Evolutionary conservation across 1,284 basidiomycete species (phyloP).

Genomic region (Sphagnurus paluster): DNA sequence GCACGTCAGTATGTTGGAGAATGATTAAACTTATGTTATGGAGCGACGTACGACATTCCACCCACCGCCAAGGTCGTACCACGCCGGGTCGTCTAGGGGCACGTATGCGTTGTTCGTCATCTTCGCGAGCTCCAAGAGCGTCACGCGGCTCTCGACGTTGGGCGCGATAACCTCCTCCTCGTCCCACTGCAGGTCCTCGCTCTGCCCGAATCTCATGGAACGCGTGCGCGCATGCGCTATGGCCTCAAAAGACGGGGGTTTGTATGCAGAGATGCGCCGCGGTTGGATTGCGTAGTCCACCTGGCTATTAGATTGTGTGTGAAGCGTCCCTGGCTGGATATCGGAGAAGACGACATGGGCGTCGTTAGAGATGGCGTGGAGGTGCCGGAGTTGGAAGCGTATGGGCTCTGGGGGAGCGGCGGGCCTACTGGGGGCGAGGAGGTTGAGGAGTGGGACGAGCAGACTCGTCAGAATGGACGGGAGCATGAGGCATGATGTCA

Average conservation of each 20-base stretch:
- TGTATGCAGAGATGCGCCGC: constrained; percentile 40
- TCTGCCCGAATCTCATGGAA: constrained; percentile 51
- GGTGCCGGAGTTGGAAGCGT: constrained; percentile 64
- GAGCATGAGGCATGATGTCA: constrained; percentile 54
- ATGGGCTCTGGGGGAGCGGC: constrained; percentile 24
- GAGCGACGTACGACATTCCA: constrained; percentile 49
- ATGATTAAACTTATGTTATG: neutral
- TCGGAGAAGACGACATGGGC: constrained; percentile 66
- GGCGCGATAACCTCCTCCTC: constrained; percentile 62
- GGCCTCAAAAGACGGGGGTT: constrained; percentile 53
- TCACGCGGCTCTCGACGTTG: constrained; percentile 77
- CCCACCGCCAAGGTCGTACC: constrained; percentile 73
- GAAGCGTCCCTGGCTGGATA: constrained; percentile 29
- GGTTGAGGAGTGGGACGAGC: constrained; percentile 40
- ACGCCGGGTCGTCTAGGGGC: constrained; percentile 55
- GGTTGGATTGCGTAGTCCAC: constrained; percentile 38
- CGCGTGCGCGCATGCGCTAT: constrained; percentile 49
- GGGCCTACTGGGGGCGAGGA: constrained; percentile 25
- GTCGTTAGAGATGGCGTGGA: constrained; percentile 57
- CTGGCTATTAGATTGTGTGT: constrained; percentile 7
- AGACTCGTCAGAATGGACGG: constrained; percentile 42
- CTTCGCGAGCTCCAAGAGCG: constrained; percentile 84
- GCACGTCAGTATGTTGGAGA: neutral
- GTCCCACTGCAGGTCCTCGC: constrained; percentile 54
- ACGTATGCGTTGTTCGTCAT: constrained; percentile 95